A percentile compares a stretch with the other conserved stretches of the same genome.
Evolutionary conservation across 306 rosid species (phyloP).

Genomic region (Castanea sativa): DNA sequence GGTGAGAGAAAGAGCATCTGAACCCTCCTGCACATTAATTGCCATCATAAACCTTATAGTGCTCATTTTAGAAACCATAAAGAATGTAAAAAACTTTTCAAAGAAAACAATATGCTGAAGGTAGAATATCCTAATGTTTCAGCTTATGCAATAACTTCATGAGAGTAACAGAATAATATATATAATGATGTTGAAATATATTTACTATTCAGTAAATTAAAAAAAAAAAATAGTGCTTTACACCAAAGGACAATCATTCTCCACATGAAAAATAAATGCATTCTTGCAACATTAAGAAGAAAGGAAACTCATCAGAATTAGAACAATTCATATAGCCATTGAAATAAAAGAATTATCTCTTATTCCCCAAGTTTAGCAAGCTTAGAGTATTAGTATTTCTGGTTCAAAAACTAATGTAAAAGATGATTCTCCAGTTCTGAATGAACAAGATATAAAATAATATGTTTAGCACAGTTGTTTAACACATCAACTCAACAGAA

Average conservation of each 20-base stretch:
- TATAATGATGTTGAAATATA: not conserved
- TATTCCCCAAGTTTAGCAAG: not conserved
- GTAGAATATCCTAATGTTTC: not conserved
- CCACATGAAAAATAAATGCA: not conserved
- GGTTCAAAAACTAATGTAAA: not conserved
- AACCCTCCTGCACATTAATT: slow-evolving; percentile 54
- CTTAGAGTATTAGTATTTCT: not conserved
- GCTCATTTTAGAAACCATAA: not conserved
- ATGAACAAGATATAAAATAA: not conserved
- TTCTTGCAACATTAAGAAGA: not conserved
- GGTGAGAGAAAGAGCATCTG: slow-evolving; percentile 53
- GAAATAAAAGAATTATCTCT: not conserved
- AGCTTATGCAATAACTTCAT: not conserved
- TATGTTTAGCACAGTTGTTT: not conserved
- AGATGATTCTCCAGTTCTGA: not conserved
- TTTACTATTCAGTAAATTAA: not conserved
- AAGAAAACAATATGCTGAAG: not conserved
- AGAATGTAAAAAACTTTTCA: not conserved
- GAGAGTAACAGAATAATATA: not conserved
- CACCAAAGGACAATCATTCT: not conserved
- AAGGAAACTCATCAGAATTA: not conserved
- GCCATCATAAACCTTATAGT: slow-evolving; percentile 10
- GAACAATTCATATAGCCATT: not conserved
- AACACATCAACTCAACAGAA: not conserved
- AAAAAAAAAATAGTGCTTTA: not conserved